phyloP scores from a whole-genome alignment of 148 eudicot species.

The Silene conica region DNA sequence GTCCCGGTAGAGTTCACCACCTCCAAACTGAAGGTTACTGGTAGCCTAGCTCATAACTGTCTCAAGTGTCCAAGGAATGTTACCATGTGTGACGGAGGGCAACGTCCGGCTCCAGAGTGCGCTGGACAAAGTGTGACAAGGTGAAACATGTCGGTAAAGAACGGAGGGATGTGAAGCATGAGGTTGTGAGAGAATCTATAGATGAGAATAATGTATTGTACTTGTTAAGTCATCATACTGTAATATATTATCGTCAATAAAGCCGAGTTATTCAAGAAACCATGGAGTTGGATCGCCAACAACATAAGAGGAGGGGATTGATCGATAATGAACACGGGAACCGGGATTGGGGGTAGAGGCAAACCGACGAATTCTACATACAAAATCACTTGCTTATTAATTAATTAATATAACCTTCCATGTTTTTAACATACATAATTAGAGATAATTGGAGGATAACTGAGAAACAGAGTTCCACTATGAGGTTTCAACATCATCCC shows the following conservation, averaged over 20 bases:
- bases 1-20: slow-evolving; percentile 41
- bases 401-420: background rate
- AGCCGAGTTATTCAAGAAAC: background rate
- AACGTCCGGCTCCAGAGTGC: slow-evolving; percentile 54
- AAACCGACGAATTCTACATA: slow-evolving; percentile 12
- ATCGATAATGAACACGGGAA: background rate
- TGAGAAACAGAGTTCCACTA: slow-evolving; percentile 12
- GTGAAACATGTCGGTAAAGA: slow-evolving; percentile 3
- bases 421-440: slow-evolving; percentile 4
- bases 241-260: slow-evolving; percentile 8
- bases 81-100: slow-evolving; percentile 58
- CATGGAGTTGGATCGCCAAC: too few species aligned
- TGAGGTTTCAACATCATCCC: background rate
- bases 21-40: slow-evolving; percentile 25
- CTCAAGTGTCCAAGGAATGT: slow-evolving; percentile 44
- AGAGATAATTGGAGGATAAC: slow-evolving; percentile 10
- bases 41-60: slow-evolving; percentile 60
- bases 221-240: background rate
- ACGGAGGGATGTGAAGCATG: background rate
- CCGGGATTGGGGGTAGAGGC: slow-evolving; percentile 5
- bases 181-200: background rate
- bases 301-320: too few species aligned
- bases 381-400: background rate
- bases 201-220: slow-evolving; percentile 11
- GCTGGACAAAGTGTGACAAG: slow-evolving; percentile 26